phyloP scores from a whole-genome alignment of 2,329 filamentous ascomycete species.

The Sphaerulina musiva region DNA sequence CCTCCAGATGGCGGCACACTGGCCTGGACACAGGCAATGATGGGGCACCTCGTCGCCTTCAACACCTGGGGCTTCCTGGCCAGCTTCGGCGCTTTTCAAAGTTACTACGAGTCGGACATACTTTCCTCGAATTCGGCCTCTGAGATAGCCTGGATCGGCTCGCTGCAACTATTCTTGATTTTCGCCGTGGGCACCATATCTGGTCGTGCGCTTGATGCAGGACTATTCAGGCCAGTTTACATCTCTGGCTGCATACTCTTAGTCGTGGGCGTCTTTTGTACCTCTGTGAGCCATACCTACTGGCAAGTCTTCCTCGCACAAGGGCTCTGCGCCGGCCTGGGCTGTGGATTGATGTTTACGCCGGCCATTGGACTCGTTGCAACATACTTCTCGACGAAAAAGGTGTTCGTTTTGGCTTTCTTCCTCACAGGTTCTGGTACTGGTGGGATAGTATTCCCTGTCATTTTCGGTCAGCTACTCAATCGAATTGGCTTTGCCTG shows the following conservation, averaged over 20 bases:
- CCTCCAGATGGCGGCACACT: constrained; percentile 37
- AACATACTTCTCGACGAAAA: constrained; percentile 32
- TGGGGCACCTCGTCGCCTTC: constrained; percentile 32
- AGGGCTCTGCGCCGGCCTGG: constrained; percentile 41
- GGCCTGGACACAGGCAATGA: constrained; percentile 43
- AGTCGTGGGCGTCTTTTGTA: constrained; percentile 39
- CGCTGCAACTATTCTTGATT: constrained; percentile 43
- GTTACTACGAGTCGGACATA: background rate
- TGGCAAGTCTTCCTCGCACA: constrained; percentile 46
- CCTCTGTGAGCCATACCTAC: constrained; percentile 36
- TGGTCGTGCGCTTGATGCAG: background rate
- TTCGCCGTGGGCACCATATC: constrained; percentile 25
- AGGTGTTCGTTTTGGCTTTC: constrained; percentile 35
- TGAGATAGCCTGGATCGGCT: constrained; percentile 46
- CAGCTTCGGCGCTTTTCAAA: background rate
- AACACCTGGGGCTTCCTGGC: background rate
- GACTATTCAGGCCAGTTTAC: constrained; percentile 31
- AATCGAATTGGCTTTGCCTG: constrained; percentile 56
- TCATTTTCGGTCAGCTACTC: constrained; percentile 47
- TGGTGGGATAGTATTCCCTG: constrained; percentile 58
- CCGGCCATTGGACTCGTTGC: constrained; percentile 33
- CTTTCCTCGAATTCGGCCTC: background rate
- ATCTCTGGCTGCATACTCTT: constrained; percentile 34
- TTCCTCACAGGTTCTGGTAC: constrained; percentile 53
- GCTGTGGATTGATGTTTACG: constrained; percentile 36